These are phyloP conservation scores for Mesembryanthemum crystallinum DNA, from an alignment of 148 eudicot genomes.

Conservation along the genomic window DNA sequence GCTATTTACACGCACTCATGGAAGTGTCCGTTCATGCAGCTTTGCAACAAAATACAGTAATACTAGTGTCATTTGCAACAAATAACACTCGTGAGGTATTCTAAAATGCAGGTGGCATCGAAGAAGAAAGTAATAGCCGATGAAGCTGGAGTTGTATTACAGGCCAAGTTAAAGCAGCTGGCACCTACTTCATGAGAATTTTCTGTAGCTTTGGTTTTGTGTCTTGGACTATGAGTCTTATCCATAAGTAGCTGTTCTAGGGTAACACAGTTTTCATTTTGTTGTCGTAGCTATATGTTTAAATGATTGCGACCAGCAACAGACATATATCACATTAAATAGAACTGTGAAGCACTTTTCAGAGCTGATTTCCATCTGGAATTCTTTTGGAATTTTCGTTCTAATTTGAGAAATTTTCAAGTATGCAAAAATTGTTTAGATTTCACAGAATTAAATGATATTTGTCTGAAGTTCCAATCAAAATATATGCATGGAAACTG, in stretches of 20 bases:
- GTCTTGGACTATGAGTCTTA: neutral
- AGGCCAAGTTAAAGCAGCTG: conserved; percentile 77
- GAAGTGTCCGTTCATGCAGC: no score
- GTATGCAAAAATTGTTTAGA: neutral
- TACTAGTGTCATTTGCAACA: neutral
- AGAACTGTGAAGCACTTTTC: neutral
- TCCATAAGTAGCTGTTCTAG: neutral
- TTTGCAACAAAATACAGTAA: no score
- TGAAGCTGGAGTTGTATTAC: conserved; percentile 66
- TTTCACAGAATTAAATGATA: no score
- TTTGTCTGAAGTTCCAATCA: no score
- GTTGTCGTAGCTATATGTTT: neutral
- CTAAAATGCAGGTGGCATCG: conserved; percentile 58
- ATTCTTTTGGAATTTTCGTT: neutral
- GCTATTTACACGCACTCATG: no score
- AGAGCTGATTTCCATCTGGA: neutral
- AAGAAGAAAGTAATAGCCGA: conserved; percentile 85
- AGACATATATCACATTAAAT: no score
- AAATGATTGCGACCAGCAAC: no score
- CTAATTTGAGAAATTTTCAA: neutral
- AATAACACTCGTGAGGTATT: conserved; percentile 3
- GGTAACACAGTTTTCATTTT: neutral
- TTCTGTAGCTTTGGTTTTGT: conserved; percentile 13
- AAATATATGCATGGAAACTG: neutral
- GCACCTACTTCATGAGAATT: conserved; percentile 45